Evolutionary conservation across 306 rosid genomes (phyloP).

Genomic region (Citrullus colocynthis): DNA sequence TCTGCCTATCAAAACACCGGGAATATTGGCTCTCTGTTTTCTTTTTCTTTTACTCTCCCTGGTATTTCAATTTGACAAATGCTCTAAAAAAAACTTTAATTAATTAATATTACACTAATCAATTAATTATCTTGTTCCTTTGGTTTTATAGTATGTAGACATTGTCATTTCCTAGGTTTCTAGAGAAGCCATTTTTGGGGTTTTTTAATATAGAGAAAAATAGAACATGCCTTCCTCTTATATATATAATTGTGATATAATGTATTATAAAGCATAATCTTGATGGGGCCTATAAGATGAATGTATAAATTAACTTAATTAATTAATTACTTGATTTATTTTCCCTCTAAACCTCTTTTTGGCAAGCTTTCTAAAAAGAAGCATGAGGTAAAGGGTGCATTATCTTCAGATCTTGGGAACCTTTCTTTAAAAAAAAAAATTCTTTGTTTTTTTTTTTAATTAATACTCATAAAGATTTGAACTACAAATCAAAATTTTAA

Average conservation of each 20-base stretch:
- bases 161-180: not conserved
- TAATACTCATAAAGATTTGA: not conserved
- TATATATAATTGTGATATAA: not conserved
- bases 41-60: not conserved
- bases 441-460: not conserved
- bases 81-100: not conserved
- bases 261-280: slow-evolving; percentile 18
- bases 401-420: not conserved
- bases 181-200: not conserved
- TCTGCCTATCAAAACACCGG: slow-evolving; percentile 69
- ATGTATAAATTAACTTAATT: slow-evolving; percentile 5
- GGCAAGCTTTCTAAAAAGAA: slow-evolving; percentile 2
- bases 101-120: not conserved
- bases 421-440: not conserved
- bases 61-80: not conserved
- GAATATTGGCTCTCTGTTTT: slow-evolving; percentile 57
- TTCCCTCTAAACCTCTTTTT: not conserved
- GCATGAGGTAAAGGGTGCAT: not conserved
- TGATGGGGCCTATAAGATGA: slow-evolving; percentile 11
- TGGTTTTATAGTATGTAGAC: not conserved
- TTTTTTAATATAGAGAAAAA: not conserved
- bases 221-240: slow-evolving; percentile 8
- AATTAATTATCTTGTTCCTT: not conserved
- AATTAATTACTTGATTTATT: not conserved
- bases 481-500: not conserved